Percentiles rank a stretch among this genome's conserved stretches.
Conservation (phyloP, 2,329 filamentous ascomycete species). For the Stagonosporopsis cucurbitacearum region DNA sequence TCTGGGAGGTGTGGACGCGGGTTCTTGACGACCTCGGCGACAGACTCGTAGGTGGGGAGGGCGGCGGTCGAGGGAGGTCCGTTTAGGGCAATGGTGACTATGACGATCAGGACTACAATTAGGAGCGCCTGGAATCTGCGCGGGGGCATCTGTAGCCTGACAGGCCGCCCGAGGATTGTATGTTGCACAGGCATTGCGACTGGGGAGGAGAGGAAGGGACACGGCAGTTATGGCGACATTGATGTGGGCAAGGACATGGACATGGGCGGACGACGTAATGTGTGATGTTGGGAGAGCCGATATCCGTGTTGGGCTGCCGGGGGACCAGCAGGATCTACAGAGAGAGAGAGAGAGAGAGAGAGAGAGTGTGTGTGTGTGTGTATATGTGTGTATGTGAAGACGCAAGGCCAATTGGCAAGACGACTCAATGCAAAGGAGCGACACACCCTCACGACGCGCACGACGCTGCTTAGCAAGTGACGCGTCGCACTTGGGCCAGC, state of each 20-base stretch:
- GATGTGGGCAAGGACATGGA: not conserved
- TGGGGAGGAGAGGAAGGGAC: slow-evolving; percentile 6
- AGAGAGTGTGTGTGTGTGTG: too few relatives aligned
- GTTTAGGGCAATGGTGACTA: slow-evolving; percentile 46
- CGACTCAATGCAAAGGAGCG: slow-evolving; percentile 9
- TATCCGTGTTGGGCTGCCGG: slow-evolving; percentile 19
- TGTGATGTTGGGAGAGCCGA: slow-evolving; percentile 6
- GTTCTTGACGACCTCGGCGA: slow-evolving; percentile 49
- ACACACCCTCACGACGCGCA: slow-evolving; percentile 2
- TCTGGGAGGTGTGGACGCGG: slow-evolving; percentile 42
- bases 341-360: too few relatives aligned
- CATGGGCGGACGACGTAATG: not conserved
- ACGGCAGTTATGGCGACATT: slow-evolving; percentile 7
- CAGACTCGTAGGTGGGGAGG: slow-evolving; percentile 47
- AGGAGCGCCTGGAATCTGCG: slow-evolving; percentile 56
- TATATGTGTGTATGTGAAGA: too few relatives aligned
- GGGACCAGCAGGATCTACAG: not conserved
- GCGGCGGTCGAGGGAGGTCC: slow-evolving; percentile 44
- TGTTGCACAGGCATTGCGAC: slow-evolving; percentile 44
- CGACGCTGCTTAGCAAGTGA: slow-evolving; percentile 13
- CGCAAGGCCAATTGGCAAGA: not conserved
- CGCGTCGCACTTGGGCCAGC: slow-evolving; percentile 22
- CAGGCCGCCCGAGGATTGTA: slow-evolving; percentile 41
- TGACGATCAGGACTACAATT: slow-evolving; percentile 41
- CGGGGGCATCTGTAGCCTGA: slow-evolving; percentile 50